Percentiles rank a stretch among this genome's conserved stretches.
Conservation (phyloP, 2,329 filamentous ascomycete genomes). For the Alternaria angustiovoidea region DNA sequence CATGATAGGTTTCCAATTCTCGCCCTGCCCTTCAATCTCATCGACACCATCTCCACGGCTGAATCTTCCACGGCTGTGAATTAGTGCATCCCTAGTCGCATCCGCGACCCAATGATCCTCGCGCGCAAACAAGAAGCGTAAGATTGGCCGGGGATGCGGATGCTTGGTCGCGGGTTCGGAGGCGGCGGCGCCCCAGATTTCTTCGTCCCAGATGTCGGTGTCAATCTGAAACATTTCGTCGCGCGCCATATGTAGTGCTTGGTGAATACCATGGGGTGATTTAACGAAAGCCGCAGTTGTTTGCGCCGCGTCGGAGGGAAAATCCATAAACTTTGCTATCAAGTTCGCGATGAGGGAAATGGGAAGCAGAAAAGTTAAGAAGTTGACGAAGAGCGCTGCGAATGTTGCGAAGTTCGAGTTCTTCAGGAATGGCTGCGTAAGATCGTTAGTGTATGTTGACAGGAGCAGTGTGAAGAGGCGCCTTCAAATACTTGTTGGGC, state of each 20-base stretch:
- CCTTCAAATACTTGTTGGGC: conserved; percentile 30
- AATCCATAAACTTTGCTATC: conserved; percentile 54
- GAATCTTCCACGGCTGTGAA: conserved; percentile 41
- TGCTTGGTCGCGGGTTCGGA: conserved; percentile 25
- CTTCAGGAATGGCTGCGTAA: conserved; percentile 34
- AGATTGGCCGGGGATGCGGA: conserved; percentile 51
- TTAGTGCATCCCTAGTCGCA: conserved; percentile 63
- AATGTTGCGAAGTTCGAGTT: conserved; percentile 37
- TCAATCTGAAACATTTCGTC: conserved; percentile 67
- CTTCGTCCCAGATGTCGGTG: conserved; percentile 64
- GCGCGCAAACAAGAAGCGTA: conserved; percentile 67
- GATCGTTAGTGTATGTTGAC: conserved; percentile 6
- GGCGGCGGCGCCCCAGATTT: conserved; percentile 64
- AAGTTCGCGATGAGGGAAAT: conserved; percentile 50
- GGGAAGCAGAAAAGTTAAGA: conserved; percentile 56
- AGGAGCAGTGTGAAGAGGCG: neutral
- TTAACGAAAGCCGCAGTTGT: conserved; percentile 62
- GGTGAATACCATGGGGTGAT: conserved; percentile 58
- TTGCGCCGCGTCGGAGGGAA: conserved; percentile 54
- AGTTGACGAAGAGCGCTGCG: conserved; percentile 49
- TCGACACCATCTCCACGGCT: conserved; percentile 21
- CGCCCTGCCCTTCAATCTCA: conserved; percentile 32
- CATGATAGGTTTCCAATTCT: conserved; percentile 60
- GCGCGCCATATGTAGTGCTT: conserved; percentile 66
- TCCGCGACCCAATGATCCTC: conserved; percentile 70